A percentile compares a stretch with the other conserved stretches of the same genome.
These are phyloP conservation scores for Lentithecium fluviatile DNA, from an alignment of 495 filamentous ascomycete species.

Conservation along the genomic window DNA sequence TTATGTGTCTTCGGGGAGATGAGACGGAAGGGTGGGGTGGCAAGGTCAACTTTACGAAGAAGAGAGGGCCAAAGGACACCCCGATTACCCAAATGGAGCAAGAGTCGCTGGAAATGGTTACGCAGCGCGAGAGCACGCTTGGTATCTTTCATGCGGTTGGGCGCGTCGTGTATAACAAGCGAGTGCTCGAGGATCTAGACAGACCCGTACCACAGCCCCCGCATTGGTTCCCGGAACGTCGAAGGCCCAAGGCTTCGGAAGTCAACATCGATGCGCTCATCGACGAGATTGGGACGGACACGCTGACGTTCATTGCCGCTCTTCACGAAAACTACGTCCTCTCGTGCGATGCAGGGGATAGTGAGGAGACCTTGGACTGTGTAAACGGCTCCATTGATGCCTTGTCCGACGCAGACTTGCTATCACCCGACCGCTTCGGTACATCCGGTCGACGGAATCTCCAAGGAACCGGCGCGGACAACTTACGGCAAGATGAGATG, in stretches of 20 bases:
- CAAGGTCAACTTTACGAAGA: constrained; percentile 61
- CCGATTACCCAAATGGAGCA: constrained; percentile 69
- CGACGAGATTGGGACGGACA: constrained; percentile 87
- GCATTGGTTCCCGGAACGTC: constrained; percentile 58
- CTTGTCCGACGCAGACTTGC: constrained; percentile 82
- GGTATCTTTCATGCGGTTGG: constrained; percentile 96
- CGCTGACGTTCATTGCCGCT: constrained; percentile 81
- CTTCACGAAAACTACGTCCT: constrained; percentile 91
- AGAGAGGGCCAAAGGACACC: constrained; percentile 54
- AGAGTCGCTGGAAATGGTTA: constrained; percentile 69
- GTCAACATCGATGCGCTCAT: constrained; percentile 72
- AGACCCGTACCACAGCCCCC: constrained; percentile 55
- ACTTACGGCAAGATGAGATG: constrained; percentile 85
- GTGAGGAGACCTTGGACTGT: constrained; percentile 65
- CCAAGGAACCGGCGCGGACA: constrained; percentile 59
- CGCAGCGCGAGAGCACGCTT: constrained; percentile 79
- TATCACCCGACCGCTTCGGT: constrained; percentile 56
- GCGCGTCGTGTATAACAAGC: constrained; percentile 92
- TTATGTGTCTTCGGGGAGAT: constrained; percentile 77
- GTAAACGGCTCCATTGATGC: constrained; percentile 72
- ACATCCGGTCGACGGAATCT: constrained; percentile 43
- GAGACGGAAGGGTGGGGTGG: constrained; percentile 65
- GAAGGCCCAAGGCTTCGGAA: constrained; percentile 65
- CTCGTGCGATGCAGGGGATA: constrained; percentile 67
- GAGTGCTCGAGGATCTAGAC: constrained; percentile 49